phyloP scores from a whole-genome alignment of 108 stramenopile genomes.

The Cyclotella sp. region DNA sequence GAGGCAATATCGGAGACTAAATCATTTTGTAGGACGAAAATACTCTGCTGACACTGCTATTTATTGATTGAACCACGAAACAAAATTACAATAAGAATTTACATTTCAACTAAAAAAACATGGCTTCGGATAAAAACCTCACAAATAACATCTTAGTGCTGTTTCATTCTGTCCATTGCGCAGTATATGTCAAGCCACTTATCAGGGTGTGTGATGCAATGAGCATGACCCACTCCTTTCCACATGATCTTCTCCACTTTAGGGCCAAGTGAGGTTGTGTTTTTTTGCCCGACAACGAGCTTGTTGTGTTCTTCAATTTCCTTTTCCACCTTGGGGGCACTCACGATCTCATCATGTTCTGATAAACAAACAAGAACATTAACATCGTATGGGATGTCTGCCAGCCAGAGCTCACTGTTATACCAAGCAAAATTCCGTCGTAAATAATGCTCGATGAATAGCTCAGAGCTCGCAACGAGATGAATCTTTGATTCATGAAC shows the following conservation, averaged over 20 bases:
- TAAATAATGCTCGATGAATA: slow-evolving; percentile 82
- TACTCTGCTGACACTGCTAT: no score
- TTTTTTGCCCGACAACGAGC: background rate
- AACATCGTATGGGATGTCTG: slow-evolving; percentile 65
- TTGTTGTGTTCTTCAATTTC: slow-evolving; percentile 46
- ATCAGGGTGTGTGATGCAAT: slow-evolving; percentile 38
- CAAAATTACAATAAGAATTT: no score
- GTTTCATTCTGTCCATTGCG: slow-evolving; percentile 24
- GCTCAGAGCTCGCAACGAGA: slow-evolving; percentile 71
- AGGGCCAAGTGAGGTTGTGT: background rate
- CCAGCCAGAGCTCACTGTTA: slow-evolving; percentile 87
- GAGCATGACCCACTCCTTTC: slow-evolving; percentile 55
- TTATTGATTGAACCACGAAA: no score
- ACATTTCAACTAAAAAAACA: no score
- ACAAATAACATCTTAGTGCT: background rate
- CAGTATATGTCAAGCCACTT: slow-evolving; percentile 46
- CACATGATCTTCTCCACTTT: slow-evolving; percentile 40
- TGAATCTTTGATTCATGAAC: slow-evolving; percentile 52
- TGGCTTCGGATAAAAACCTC: background rate
- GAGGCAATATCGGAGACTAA: no score
- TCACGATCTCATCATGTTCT: slow-evolving; percentile 80
- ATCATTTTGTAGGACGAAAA: no score
- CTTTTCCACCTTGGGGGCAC: slow-evolving; percentile 60
- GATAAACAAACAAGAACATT: slow-evolving; percentile 69
- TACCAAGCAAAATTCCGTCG: slow-evolving; percentile 91